Percentiles rank a stretch among this genome's conserved stretches.
These are phyloP conservation scores for Acanthamoeba culbertsoni DNA, from an alignment of 208 protist species.

Conservation along the genomic window DNA sequence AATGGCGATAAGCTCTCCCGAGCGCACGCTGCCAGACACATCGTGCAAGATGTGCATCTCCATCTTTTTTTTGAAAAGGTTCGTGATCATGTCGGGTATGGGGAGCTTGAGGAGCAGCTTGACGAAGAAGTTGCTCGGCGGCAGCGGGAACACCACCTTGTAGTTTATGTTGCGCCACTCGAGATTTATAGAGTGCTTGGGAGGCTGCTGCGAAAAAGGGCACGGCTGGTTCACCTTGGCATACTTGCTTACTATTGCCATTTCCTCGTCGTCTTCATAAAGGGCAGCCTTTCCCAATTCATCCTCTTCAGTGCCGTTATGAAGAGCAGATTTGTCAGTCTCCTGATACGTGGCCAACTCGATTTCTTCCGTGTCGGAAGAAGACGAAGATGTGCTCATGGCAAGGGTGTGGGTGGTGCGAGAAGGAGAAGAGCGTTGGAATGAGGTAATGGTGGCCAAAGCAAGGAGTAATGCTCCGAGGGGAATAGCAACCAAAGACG, in stretches of 20 bases:
- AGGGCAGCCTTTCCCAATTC: background rate
- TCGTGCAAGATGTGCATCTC: background rate
- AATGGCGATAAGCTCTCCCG: slow-evolving; percentile 19
- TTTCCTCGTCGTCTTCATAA: background rate
- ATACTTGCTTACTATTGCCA: slow-evolving; percentile 6
- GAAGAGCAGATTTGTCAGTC: background rate
- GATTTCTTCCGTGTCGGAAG: background rate
- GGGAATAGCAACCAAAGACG: no score
- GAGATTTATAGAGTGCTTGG: slow-evolving; percentile 1
- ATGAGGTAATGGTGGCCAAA: background rate
- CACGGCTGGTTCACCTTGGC: slow-evolving; percentile 45
- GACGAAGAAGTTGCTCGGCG: slow-evolving; percentile 19
- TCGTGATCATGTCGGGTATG: background rate
- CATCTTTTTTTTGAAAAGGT: slow-evolving; percentile 27
- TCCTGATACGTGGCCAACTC: background rate
- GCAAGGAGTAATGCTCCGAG: no score
- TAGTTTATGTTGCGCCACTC: slow-evolving; percentile 59
- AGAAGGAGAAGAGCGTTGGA: background rate
- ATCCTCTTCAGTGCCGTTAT: background rate
- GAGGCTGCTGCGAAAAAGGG: background rate
- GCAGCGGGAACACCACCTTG: slow-evolving; percentile 23
- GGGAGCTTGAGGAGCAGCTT: slow-evolving; percentile 50
- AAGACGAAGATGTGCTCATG: background rate
- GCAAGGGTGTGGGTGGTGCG: no score
- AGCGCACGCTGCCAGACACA: background rate